Evolutionary conservation across 441 rosid genomes (phyloP), one percentile per base, ranked within the genome.

Genomic region (Euphorbia celastroides): DNA sequence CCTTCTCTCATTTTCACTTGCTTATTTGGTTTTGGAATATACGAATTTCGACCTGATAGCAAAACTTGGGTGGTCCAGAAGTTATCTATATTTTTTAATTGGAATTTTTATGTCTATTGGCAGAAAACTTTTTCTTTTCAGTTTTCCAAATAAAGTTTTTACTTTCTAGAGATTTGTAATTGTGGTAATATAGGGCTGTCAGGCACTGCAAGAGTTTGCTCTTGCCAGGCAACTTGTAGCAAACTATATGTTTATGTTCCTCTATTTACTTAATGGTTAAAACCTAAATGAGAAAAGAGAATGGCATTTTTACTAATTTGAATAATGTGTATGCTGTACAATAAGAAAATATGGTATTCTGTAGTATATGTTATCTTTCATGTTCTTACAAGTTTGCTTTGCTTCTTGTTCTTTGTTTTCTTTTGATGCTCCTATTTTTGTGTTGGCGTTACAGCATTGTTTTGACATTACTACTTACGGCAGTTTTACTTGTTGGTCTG

Each of bases 401-500:
- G 23, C n/a, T 34, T 25, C 19, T 31, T 19, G 14, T 23, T 1
- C 19, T 48, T 48, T 17, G 19, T 48, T 48, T 17, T n/a, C 54
- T 48, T 48, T 48, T 0, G 57, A 5, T 34, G 22, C 22, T 60
- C 28, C 52, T 51, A 7, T 50, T 20, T 28, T 38, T 72, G 1
- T 46, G 13, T 22, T 58, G 19, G 60, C n/a, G 22, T 27, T 50
- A 17, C 58, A 41, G 19, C 38, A 10, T 63, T 57, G 46, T 32
- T 69, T 2, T 60, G 44, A 46, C 42, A 17, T 52, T 63, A 23
- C 57, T 72, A 46, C 30, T 60, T 58, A 69, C 63, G 19, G 41
- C 60, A 48, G 7, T 25, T 41, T 30, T 54, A 54, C 54, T 22
- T 62, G 59, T 55, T 70, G 64, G 55, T 76, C 67, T 69, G 71